Conservation (phyloP, 208 protist genomes). For the Acanthamoeba castellanii region DNA sequence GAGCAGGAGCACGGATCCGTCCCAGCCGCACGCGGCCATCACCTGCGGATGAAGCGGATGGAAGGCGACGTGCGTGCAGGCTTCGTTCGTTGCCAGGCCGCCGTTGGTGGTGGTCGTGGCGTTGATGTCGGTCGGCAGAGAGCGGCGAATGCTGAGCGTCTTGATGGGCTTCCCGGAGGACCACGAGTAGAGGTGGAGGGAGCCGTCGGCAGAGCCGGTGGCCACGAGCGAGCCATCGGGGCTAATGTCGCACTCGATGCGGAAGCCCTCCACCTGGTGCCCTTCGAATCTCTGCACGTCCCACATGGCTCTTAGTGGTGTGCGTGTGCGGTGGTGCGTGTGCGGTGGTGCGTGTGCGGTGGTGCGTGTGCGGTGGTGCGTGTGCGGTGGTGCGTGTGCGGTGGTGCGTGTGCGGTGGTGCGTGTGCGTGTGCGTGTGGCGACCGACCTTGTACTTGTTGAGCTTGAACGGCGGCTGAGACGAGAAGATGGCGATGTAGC, state of each 20-base stretch:
- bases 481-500: conserved; percentile 69
- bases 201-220: conserved; percentile 12
- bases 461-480: conserved; percentile 12
- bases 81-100: background rate
- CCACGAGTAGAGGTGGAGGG: conserved; percentile 31
- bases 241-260: conserved; percentile 33
- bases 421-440: background rate
- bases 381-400: too few species aligned
- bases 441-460: conserved; percentile 54
- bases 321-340: too few species aligned
- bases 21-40: conserved; percentile 17
- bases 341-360: too few species aligned
- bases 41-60: conserved; percentile 9
- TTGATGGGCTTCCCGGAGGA: background rate
- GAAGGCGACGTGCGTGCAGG: conserved; percentile 4
- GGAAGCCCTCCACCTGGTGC: conserved; percentile 15
- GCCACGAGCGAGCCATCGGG: conserved; percentile 43
- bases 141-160: background rate
- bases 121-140: background rate
- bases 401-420: too few species aligned
- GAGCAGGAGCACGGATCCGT: background rate
- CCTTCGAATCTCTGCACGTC: conserved; percentile 6
- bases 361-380: too few species aligned
- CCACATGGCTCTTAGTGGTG: background rate
- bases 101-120: background rate